Percentiles rank a stretch among this genome's conserved stretches.
These are phyloP conservation scores for Microcera coccophila DNA, from an alignment of 2,329 filamentous ascomycete genomes.

Conservation along the genomic window DNA sequence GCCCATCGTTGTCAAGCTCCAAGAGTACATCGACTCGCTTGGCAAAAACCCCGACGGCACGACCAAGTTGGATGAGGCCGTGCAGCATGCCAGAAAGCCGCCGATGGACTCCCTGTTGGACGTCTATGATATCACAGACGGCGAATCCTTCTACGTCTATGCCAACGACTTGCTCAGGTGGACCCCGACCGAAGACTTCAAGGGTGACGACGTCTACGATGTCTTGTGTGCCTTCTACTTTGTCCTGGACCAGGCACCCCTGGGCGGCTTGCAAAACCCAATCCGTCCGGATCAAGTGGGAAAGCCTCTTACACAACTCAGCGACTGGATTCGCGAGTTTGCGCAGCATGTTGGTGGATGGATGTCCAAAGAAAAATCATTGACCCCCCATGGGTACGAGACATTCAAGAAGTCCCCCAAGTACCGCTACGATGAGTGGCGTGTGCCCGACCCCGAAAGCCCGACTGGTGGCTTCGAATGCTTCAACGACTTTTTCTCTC, in stretches of 20 bases:
- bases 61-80: conserved; percentile 14
- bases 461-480: conserved; percentile 32
- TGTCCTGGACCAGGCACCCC: conserved; percentile 33
- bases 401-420: conserved; percentile 30
- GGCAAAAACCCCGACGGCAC: too few species aligned
- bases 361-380: conserved; percentile 31
- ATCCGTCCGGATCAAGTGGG: conserved; percentile 29
- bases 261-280: conserved; percentile 20
- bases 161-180: conserved; percentile 33
- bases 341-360: conserved; percentile 33
- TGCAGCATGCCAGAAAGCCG: conserved; percentile 8
- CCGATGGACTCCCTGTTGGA: conserved; percentile 24
- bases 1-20: too few species aligned
- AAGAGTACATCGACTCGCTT: too few species aligned
- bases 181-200: conserved; percentile 33
- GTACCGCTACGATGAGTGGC: conserved; percentile 31
- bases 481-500: conserved; percentile 42
- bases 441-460: conserved; percentile 6
- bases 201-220: conserved; percentile 35
- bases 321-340: conserved; percentile 38
- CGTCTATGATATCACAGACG: conserved; percentile 17
- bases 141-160: conserved; percentile 20
- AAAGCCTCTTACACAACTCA: conserved; percentile 31
- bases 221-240: conserved; percentile 40
- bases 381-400: conserved; percentile 29